Evolutionary conservation across 352 stramenopile species (phyloP), one percentile per base, ranked within the genome.

Genomic region (Globisporangium lucens): DNA sequence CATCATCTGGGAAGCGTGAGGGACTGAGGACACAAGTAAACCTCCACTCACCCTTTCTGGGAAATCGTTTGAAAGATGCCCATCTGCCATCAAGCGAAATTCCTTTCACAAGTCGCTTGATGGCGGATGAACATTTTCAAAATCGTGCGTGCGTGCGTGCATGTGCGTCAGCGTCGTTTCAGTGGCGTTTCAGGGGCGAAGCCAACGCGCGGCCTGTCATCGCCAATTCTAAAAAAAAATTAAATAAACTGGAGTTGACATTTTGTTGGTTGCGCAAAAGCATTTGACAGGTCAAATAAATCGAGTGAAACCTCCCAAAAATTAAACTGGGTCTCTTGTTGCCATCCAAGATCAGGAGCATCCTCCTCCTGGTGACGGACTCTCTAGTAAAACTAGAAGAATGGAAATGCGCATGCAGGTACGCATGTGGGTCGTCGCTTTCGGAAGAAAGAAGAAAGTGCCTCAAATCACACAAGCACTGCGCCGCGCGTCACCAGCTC

Each of bases 381-480:
- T 5, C 15, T 13, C 43, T 10, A 43, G 12, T 22, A 4, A 22
- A 8, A 51, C 5, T 24, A 24, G 24, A 35, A 51, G 17, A 62
- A 8, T 9, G 12, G 2, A 27, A 62, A 38, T 30, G 53, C 27
- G 13, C 20, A 47, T 13, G 20, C 20, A 20, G 33, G 36, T 33
- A 29, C 56, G 56, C 33, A 58, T 33, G 53, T 43, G n/a, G 22
- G 8, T 24, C 3, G 7, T 61, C n/a, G 51, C 51, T 57, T 20
- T 46, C 17, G 56, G 56, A 62, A 62, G 56, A 62, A 62, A 62
- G 27, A 36, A 63, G 36, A n/a, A 33, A 20, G 36, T 53, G 35
- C 9, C 9, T 30, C 6, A 46, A 36, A 47, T n/a, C 30, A 61
- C 17, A 27, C 17, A n/a, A 20, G 5, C 15, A 9, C 55, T n/a